Evolutionary conservation across 108 stramenopile species (phyloP).

Genomic region (Hondaea fermentalgiana): DNA sequence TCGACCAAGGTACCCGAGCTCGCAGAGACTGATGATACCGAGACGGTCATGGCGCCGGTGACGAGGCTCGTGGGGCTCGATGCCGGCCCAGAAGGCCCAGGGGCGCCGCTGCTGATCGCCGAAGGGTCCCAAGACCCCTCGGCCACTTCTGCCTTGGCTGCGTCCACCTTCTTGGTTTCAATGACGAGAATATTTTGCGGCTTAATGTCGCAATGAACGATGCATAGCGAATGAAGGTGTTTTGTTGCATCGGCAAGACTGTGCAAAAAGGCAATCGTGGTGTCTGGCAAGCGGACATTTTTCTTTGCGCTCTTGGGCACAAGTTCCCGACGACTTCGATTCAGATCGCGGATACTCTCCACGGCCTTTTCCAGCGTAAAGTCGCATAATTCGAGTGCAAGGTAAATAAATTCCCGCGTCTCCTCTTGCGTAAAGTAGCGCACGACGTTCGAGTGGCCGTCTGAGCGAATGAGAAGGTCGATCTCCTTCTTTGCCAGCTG

Average conservation of each 20-base stretch:
- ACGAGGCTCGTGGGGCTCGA: neutral
- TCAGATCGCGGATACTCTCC: neutral
- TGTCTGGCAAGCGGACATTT: neutral
- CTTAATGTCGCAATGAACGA: conserved; percentile 50
- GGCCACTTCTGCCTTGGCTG: neutral
- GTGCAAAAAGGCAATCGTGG: conserved; percentile 1
- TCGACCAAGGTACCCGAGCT: too few species aligned
- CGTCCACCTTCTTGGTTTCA: neutral
- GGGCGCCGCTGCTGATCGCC: neutral
- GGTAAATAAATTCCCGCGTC: conserved; percentile 45
- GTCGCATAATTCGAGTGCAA: conserved; percentile 50
- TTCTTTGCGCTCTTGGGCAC: conserved; percentile 15
- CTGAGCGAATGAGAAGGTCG: conserved; percentile 14
- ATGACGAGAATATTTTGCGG: conserved; percentile 44
- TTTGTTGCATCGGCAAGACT: conserved; percentile 38
- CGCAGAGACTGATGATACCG: too few species aligned
- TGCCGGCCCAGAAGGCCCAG: neutral
- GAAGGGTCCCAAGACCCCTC: neutral
- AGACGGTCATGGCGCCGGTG: too few species aligned
- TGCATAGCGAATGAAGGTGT: conserved; percentile 43
- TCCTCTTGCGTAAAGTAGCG: conserved; percentile 44
- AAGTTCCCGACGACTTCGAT: neutral
- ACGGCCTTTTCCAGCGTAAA: conserved; percentile 37
- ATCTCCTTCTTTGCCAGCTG: conserved; percentile 17
- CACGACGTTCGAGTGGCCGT: conserved; percentile 48